A percentile compares a stretch with the other conserved stretches of the same genome.
phyloP scores from a whole-genome alignment of 2,329 filamentous ascomycete genomes.

The Epichloe aotearoae region DNA sequence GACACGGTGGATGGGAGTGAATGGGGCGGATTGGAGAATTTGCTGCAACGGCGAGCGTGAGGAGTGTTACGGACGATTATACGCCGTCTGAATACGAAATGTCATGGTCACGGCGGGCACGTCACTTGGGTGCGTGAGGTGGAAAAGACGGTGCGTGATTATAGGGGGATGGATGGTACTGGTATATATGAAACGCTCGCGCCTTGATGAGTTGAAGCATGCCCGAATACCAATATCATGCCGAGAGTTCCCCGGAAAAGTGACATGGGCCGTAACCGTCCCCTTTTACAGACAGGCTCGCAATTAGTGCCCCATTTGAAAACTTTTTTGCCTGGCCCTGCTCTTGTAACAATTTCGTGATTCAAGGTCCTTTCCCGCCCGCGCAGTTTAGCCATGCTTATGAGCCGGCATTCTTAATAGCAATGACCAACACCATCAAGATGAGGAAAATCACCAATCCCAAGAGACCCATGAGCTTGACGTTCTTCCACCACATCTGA shows the following conservation, averaged over 20 bases:
- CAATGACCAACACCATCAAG: constrained; percentile 40
- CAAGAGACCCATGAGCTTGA: constrained; percentile 79
- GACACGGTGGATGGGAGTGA: too few relatives aligned
- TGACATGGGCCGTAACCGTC: background rate
- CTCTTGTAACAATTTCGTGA: background rate
- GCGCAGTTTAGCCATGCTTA: background rate
- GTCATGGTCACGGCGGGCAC: background rate
- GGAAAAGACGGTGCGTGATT: background rate
- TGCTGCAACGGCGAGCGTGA: too few relatives aligned
- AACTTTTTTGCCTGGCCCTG: background rate
- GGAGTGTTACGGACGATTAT: too few relatives aligned
- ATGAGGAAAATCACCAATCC: constrained; percentile 52
- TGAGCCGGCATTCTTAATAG: constrained; percentile 30
- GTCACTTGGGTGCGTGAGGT: background rate
- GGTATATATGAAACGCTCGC: background rate
- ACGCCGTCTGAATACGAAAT: too few relatives aligned
- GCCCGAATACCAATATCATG: background rate
- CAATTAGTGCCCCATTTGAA: background rate
- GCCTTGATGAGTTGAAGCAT: background rate
- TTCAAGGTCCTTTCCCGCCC: background rate
- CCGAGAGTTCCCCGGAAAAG: background rate
- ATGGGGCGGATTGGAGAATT: background rate
- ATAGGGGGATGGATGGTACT: background rate
- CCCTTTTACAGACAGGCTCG: background rate
- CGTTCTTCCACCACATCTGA: constrained; percentile 99